Evolutionary conservation across 352 stramenopile species (phyloP).

Genomic region (Phytophthora cryptogea): DNA sequence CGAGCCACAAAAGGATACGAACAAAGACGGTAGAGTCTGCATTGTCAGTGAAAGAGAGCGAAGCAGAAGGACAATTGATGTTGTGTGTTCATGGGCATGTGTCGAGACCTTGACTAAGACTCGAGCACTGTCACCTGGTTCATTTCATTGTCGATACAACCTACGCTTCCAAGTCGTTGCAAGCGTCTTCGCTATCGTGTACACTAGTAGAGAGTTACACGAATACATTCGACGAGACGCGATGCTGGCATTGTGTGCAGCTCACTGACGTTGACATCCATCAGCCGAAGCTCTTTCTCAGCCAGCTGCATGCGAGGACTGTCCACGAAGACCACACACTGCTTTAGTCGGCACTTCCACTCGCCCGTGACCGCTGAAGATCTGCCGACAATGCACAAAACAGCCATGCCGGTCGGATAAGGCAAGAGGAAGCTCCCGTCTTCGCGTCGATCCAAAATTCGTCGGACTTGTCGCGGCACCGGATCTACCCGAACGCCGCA

Average conservation of each 20-base stretch:
- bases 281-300: conserved; percentile 31
- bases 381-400: background rate
- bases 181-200: no score
- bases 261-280: conserved; percentile 14
- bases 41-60: conserved; percentile 1
- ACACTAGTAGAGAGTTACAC: no score
- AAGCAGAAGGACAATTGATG: background rate
- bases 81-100: background rate
- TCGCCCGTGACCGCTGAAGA: conserved; percentile 17
- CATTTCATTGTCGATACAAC: background rate
- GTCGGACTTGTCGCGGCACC: conserved; percentile 22
- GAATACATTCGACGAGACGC: background rate
- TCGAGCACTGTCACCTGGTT: background rate
- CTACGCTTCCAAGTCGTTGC: no score
- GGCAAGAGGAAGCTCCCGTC: conserved; percentile 14
- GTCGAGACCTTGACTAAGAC: background rate
- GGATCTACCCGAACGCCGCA: conserved; percentile 19
- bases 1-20: conserved; percentile 23
- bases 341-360: conserved; percentile 16
- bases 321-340: conserved; percentile 13
- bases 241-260: background rate
- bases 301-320: conserved; percentile 23
- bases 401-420: conserved; percentile 1
- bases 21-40: conserved; percentile 19
- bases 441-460: conserved; percentile 32